A percentile compares a stretch with the other conserved stretches of the same genome.
phyloP scores from a whole-genome alignment of 2,329 filamentous ascomycete genomes.

The Coniella vitis region DNA sequence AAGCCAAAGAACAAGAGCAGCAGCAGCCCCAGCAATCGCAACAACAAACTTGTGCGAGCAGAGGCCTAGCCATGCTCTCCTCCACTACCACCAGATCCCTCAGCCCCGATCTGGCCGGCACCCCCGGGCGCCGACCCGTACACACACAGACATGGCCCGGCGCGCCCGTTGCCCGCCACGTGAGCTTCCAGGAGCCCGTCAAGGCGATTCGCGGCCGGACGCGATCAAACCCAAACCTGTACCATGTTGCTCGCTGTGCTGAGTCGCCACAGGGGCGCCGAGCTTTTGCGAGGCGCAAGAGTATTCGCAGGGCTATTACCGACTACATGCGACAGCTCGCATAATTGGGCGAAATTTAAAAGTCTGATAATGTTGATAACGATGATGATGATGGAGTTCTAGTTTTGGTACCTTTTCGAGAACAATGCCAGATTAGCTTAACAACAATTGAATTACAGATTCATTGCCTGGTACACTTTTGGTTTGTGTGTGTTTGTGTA shows the following conservation, averaged over 20 bases:
- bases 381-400: too few relatives aligned
- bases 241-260: background rate
- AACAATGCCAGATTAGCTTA: too few relatives aligned
- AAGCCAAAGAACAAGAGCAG: too few relatives aligned
- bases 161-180: background rate
- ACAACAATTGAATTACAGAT: too few relatives aligned
- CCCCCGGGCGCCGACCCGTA: background rate
- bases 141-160: background rate
- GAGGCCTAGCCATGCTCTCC: background rate
- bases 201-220: background rate
- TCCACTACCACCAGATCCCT: background rate
- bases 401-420: too few relatives aligned
- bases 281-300: conserved; percentile 10
- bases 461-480: too few relatives aligned
- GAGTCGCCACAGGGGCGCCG: conserved; percentile 8
- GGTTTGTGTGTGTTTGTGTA: too few relatives aligned
- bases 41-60: background rate
- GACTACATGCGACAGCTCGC: conserved; percentile 9
- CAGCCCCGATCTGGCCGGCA: background rate
- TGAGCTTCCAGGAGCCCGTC: conserved; percentile 9
- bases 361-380: too few relatives aligned
- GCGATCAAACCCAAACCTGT: conserved; percentile 7
- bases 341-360: background rate
- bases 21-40: background rate
- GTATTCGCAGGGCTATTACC: conserved; percentile 7